These are phyloP conservation scores for Syncephalastrum monosporum DNA, from an alignment of 371 early-diverging fungal genomes.

Conservation along the genomic window DNA sequence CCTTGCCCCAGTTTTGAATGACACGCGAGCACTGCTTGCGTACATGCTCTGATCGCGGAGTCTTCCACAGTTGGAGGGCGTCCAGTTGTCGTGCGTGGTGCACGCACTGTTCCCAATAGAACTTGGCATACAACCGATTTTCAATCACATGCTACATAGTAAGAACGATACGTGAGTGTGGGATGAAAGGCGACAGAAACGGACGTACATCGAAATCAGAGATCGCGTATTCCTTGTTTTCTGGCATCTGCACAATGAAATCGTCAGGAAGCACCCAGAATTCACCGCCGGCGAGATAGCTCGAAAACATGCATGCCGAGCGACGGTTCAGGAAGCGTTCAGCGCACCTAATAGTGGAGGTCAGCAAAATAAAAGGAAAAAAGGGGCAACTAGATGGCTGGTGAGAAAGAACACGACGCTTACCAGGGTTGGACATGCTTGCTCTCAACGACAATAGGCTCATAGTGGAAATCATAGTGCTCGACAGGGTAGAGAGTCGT, in stretches of 20 bases:
- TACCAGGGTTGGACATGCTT: conserved; percentile 46
- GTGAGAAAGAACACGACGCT: background rate
- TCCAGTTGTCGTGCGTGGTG: conserved; percentile 47
- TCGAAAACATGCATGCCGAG: conserved; percentile 45
- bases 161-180: conserved; percentile 3
- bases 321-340: conserved; percentile 48
- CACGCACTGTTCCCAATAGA: conserved; percentile 50
- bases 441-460: conserved; percentile 45
- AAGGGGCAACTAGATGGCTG: background rate
- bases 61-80: conserved; percentile 41
- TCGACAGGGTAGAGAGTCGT: conserved; percentile 36
- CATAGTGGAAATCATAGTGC: conserved; percentile 47
- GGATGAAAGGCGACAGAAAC: background rate
- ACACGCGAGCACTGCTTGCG: conserved; percentile 42
- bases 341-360: conserved; percentile 30
- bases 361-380: background rate
- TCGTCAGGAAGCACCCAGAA: conserved; percentile 49
- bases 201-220: conserved; percentile 51
- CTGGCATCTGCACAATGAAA: conserved; percentile 36
- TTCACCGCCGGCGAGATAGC: conserved; percentile 45
- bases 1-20: conserved; percentile 51
- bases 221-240: conserved; percentile 21
- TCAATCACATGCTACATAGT: conserved; percentile 39
- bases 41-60: conserved; percentile 33
- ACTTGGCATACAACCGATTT: conserved; percentile 45